Base-by-base conservation (phyloP, 2,329 filamentous ascomycete species). In the Boeremia lycopersici region DNA sequence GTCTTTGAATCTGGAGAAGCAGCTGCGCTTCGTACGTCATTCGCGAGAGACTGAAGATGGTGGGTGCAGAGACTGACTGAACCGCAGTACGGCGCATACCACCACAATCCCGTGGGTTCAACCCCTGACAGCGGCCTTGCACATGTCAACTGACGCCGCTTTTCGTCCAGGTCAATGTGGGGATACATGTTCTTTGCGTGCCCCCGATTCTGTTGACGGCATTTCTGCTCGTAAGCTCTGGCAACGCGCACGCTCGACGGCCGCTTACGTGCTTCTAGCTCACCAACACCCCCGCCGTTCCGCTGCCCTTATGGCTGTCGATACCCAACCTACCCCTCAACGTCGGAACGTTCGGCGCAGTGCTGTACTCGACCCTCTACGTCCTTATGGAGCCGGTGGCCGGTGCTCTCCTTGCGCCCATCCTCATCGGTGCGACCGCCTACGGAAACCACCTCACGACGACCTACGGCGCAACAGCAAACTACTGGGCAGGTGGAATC, bases 381-480 rank as follows among this genome's bases (percentile, higher is more conserved):
- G 82, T 98, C 42, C 84, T 99, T 19, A 88, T 99, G 69, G 95
- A 99, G 72, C 95, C 95, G 1, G 91, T 98, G 0, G 95, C 95
- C 10, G 95, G 95, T 45, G 87, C 86, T 10, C 78, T 90, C 26
- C 79, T 96, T 36, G 87, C 90, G 6, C 84, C 90, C 3, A 80
- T 97, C 29, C 86, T 96, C 56, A 78, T 98, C 38, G 88, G 79
- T 17, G 86, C 85, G 49, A 89, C 91, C 9, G 91, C 90, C 4
- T 86, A 84, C 53, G 84, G 84, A 54, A 96, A 96, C 74, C 85
- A 91, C 65, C 80, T 95, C 44, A 85, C 89, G 15, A 80, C 83
- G 19, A 83, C 85, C 26, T 84, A 88, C 68, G 85, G 85, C 33
- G 76, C 77, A 58, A 80, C 77, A 2, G 85, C 82, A 38, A 87